Conservation (phyloP, 2,329 filamentous ascomycete species). For the Dothideomycetes sp. region DNA sequence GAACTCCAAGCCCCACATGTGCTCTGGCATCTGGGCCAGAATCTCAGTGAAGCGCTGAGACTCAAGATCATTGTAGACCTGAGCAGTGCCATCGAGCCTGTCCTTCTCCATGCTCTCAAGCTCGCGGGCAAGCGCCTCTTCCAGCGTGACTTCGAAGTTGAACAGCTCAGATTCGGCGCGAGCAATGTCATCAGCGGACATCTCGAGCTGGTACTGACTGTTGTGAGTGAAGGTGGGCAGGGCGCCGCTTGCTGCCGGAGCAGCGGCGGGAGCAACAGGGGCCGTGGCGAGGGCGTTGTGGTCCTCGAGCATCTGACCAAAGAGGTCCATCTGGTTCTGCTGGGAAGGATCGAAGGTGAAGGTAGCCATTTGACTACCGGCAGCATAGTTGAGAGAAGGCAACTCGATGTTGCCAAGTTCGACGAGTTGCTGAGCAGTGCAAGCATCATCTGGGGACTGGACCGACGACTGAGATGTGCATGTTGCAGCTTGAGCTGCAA, state of each 20-base stretch:
- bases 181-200: conserved; percentile 1
- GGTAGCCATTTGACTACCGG: conserved; percentile 3
- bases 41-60: conserved; percentile 8
- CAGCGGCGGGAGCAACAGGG: neutral
- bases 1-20: conserved; percentile 9
- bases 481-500: conserved; percentile 2
- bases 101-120: conserved; percentile 5
- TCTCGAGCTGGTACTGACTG: neutral
- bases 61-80: conserved; percentile 5
- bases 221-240: conserved; percentile 2
- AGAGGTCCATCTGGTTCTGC: conserved; percentile 5
- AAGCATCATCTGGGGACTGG: neutral
- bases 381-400: conserved; percentile 1
- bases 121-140: conserved; percentile 3
- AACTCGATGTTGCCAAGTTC: conserved; percentile 4
- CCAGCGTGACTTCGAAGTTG: conserved; percentile 6
- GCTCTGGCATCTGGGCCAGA: conserved; percentile 8
- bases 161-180: conserved; percentile 3
- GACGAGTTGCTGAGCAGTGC: conserved; percentile 2
- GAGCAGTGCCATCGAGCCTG: neutral
- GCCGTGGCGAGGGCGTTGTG: conserved; percentile 1
- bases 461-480: neutral
- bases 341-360: conserved; percentile 8
- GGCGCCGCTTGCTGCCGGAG: conserved; percentile 1
- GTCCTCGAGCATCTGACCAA: conserved; percentile 4